A percentile compares a stretch with the other conserved stretches of the same genome.
phyloP scores from a whole-genome alignment of 2,329 filamentous ascomycete genomes.

The Colletotrichum australisinense region DNA sequence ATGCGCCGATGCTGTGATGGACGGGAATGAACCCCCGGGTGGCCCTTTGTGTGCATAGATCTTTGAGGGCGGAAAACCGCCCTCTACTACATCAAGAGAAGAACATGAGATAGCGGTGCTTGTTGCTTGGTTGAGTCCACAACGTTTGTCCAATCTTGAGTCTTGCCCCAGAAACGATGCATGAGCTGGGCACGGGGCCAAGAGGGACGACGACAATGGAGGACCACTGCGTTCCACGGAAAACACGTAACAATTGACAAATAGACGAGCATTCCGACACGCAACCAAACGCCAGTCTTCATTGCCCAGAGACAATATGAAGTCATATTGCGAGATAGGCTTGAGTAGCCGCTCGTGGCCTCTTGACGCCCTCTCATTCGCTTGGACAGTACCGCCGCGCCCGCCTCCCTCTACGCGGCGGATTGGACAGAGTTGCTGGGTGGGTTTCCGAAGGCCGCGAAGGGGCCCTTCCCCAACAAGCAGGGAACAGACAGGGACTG shows the following conservation, averaged over 20 bases:
- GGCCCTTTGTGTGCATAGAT: slow-evolving; percentile 52
- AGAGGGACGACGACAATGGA: slow-evolving; percentile 10
- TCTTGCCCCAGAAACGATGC: not conserved
- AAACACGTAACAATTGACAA: slow-evolving; percentile 12
- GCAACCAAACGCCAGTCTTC: slow-evolving; percentile 3
- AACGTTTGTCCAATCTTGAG: slow-evolving; percentile 4
- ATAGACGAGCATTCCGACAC: slow-evolving; percentile 23
- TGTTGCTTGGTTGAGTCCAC: slow-evolving; percentile 4
- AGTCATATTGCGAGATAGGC: slow-evolving; percentile 15
- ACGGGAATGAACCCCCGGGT: slow-evolving; percentile 25
- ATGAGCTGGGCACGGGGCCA: slow-evolving; percentile 21
- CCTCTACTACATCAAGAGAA: slow-evolving; percentile 55
- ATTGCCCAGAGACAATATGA: slow-evolving; percentile 28
- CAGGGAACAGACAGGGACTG: slow-evolving; percentile 32
- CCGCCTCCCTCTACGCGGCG: slow-evolving; percentile 5
- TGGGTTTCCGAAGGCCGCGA: not conserved
- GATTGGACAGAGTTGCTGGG: slow-evolving; percentile 6
- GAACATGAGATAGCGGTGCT: slow-evolving; percentile 25
- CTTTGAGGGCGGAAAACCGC: slow-evolving; percentile 59
- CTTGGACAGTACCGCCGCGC: slow-evolving; percentile 27
- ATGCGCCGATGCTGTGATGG: slow-evolving; percentile 7
- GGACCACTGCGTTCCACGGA: slow-evolving; percentile 9
- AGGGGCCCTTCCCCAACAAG: slow-evolving; percentile 17
- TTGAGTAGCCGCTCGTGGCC: slow-evolving; percentile 48
- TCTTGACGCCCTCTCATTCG: slow-evolving; percentile 52